Conservation (phyloP, 306 rosid species). For the Medicago arabica region DNA sequence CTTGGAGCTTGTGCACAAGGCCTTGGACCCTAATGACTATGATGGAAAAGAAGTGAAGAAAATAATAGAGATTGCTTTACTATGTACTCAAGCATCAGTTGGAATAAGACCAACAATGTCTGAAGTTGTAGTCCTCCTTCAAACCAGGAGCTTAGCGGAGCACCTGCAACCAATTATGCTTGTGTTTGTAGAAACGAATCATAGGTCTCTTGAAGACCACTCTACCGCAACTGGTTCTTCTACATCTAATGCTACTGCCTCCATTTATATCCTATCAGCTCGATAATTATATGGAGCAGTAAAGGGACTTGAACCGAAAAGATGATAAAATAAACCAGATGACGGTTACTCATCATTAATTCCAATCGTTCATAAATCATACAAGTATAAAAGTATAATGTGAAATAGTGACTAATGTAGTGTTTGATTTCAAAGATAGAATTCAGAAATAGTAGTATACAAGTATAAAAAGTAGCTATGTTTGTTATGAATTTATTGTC, state of each 20-base stretch:
- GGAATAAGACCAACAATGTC: constrained; percentile 71
- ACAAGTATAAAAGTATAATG: neutral
- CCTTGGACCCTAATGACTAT: constrained; percentile 52
- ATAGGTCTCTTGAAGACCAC: constrained; percentile 37
- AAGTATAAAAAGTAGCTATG: no score
- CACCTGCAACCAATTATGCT: constrained; percentile 58
- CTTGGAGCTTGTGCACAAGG: constrained; percentile 55
- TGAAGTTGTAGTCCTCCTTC: constrained; percentile 58
- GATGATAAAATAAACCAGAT: neutral
- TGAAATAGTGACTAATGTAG: no score
- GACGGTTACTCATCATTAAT: neutral
- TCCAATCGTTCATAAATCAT: neutral
- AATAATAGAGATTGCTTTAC: constrained; percentile 54
- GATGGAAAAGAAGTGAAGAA: constrained; percentile 61
- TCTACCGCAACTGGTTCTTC: constrained; percentile 62
- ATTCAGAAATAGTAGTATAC: neutral
- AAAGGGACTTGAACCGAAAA: neutral
- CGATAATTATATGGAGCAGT: constrained; percentile 35
- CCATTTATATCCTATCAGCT: constrained; percentile 51
- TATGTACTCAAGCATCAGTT: constrained; percentile 69
- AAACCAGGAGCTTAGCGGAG: constrained; percentile 46
- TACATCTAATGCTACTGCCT: constrained; percentile 63
- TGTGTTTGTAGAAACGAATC: constrained; percentile 58
- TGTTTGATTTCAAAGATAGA: neutral
- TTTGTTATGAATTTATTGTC: neutral